Base-by-base conservation (phyloP, 352 stramenopile species). In the Phytophthora pistaciae region DNA sequence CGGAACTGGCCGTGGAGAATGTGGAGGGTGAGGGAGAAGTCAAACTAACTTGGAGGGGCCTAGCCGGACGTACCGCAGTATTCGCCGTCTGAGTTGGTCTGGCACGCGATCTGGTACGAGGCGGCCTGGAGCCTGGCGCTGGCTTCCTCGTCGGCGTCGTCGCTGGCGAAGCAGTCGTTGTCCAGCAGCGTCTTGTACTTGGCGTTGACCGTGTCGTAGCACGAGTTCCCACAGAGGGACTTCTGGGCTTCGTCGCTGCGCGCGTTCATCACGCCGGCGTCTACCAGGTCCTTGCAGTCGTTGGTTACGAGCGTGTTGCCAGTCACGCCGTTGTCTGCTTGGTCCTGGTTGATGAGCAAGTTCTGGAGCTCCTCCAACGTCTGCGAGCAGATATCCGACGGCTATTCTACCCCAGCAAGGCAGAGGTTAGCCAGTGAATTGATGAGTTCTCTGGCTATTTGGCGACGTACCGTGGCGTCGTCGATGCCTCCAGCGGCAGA, bases 71-170 rank as follows among this genome's bases (percentile, higher is more conserved):
- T 77, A 95, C 88, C 88, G 74, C 86, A 95, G 54, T 95, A 92
- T 71, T 94, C 86, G 11, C 75, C 81, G 9, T 66, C 69, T 7
- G 50, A 42, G 11, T 78, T 85, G 0, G 74, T 86, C 56, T 95
- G 88, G 48, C 86, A 94, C 0, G 80, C 85, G 60, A 93, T 82
- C 40, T 95, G 86, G 72, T 93, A 95, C 31, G 84, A 74, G 2
- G 82, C 74, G 5, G 85, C 86, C 57, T 87, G 83, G 10, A 94
- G 64, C 9, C 77, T 78, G 11, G 72, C 79, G 63, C 75, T 92
- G 9, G 86, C 88, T 0, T 78, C 70, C 58, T 91, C 80, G 60
- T 92, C 85, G 5, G 59, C 66, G 61, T 93, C 83, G 8, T 71
- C 53, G 52, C 77, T 88, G 3, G 68, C 68, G 36, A 90, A 94